Base-by-base conservation (phyloP, 371 early-diverging fungal species). In the Apophysomyces trapeziformis region DNA sequence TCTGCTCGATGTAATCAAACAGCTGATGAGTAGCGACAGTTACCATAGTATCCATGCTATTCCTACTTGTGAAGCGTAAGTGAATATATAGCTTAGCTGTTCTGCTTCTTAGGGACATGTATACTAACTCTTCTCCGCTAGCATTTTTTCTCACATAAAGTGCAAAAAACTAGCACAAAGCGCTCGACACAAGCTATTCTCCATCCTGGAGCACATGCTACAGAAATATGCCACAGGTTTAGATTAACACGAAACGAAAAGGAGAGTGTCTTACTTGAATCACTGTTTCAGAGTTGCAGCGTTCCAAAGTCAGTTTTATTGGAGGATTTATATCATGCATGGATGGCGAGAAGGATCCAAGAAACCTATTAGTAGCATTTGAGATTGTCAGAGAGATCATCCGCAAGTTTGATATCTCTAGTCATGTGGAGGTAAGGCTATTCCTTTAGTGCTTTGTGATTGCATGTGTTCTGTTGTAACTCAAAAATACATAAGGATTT, bases 291-390 rank as follows among this genome's bases (percentile, higher is more conserved):
- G 76, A 73, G 18, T 46, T 70, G 3, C 69, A 73, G 47, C 41
- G 66, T 41, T 66, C 77, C 14, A 70, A 67, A 50, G 58, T 71
- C 4, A 86, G 86, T 39, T 93, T 96, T 75, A 83, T 93, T 14
- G 67, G 76, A 43, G 92, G 90, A 18, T 93, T 90, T 73, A 85
- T 95, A 18, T 85, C 88, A 63, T 79, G 85, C 45, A 84, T 96
- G 80, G 96, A 96, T 65, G 95, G 95, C 39, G 97, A 96, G 70
- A 96, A 95, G 79, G 97, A 96, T 70, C 97, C 97, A 9, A 76
- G 95, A 35, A 93, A 94, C 70, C 75, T 96, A 32, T 72, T 93
- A 66, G 68, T 95, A 37, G 90, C 87, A 0, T 96, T 96, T 75
- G 76, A 85, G 35, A 75, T 87, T 1, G 78, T 89, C 58, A 77